Percentiles rank a stretch among this genome's conserved stretches.
Evolutionary conservation across 108 stramenopile species (phyloP).

Genomic region (Pseudonitzschia pungens): DNA sequence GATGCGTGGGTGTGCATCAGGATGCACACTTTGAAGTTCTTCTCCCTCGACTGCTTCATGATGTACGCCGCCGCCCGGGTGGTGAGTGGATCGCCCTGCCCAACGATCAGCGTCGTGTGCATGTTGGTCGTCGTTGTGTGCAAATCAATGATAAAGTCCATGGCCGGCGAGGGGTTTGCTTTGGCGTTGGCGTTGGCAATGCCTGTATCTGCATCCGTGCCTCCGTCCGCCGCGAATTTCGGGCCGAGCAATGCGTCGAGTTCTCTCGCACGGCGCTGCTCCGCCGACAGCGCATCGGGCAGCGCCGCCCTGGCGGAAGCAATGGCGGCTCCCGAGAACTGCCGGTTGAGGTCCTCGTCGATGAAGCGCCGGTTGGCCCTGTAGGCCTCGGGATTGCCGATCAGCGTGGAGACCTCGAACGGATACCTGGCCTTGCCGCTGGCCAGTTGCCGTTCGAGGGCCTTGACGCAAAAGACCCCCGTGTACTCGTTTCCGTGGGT

Average conservation of each 20-base stretch:
- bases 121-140: constrained; percentile 86
- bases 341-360: constrained; percentile 78
- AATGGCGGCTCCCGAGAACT: constrained; percentile 57
- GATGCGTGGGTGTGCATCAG: constrained; percentile 65
- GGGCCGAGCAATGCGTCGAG: constrained; percentile 72
- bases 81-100: constrained; percentile 64
- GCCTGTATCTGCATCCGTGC: background rate
- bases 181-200: too few species aligned
- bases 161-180: constrained; percentile 29
- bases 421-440: constrained; percentile 41
- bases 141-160: constrained; percentile 76
- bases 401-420: constrained; percentile 50
- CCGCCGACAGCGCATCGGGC: constrained; percentile 32
- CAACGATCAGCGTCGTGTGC: constrained; percentile 76
- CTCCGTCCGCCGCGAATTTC: constrained; percentile 41
- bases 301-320: background rate
- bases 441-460: constrained; percentile 30
- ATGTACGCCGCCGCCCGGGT: constrained; percentile 78
- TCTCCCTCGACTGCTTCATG: constrained; percentile 41
- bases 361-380: constrained; percentile 76
- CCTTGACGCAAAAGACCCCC: constrained; percentile 75
- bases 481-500: constrained; percentile 93
- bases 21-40: constrained; percentile 32
- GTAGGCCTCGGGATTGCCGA: constrained; percentile 77
- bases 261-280: constrained; percentile 66